Evolutionary conservation across 352 stramenopile species (phyloP).

Genomic region (Blastocystis sp.): DNA sequence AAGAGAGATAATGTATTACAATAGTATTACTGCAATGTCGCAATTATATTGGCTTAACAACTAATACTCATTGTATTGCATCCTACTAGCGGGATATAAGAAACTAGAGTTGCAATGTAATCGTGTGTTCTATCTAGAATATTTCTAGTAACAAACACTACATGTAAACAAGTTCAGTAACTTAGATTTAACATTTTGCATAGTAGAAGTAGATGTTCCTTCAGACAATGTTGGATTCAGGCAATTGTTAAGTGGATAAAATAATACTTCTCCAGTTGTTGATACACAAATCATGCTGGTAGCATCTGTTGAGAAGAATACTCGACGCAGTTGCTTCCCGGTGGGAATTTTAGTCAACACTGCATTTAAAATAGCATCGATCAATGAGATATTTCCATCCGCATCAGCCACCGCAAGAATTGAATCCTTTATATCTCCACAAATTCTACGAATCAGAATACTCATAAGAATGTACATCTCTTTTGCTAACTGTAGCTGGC

Average conservation of each 20-base stretch:
- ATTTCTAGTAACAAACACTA: neutral
- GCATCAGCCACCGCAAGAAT: neutral
- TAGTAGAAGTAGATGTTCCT: neutral
- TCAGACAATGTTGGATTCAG: neutral
- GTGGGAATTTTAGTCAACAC: neutral
- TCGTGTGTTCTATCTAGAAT: neutral
- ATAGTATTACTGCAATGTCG: neutral
- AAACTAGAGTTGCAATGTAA: neutral
- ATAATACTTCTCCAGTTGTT: neutral
- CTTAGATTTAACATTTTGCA: neutral
- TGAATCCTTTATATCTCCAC: neutral
- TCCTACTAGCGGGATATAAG: neutral
- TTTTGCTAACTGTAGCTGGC: neutral
- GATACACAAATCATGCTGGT: neutral
- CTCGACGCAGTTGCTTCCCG: neutral
- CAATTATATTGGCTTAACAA: neutral
- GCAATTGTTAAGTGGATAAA: slow-evolving; percentile 5
- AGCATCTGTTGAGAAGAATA: neutral
- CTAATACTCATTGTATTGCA: neutral
- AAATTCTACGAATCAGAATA: neutral
- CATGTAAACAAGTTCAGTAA: neutral
- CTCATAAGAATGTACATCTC: neutral
- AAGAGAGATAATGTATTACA: neutral
- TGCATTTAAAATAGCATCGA: neutral
- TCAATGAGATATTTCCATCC: neutral